Evolutionary conservation across 2,329 filamentous ascomycete species (phyloP), one percentile per base, ranked within the genome.

Genomic region (Penicillium sp.): DNA sequence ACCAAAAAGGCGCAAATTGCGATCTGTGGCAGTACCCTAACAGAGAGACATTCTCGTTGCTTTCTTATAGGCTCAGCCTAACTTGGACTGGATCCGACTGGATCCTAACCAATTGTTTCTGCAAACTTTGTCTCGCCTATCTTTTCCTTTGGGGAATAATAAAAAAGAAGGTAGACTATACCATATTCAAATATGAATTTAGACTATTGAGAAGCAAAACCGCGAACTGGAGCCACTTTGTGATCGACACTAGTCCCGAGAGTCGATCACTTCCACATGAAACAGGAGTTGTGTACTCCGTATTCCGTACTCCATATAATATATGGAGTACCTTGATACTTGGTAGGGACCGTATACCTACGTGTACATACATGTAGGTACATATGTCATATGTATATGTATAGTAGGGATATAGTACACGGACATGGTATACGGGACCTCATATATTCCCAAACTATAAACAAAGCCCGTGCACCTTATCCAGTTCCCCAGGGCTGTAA

Each of bases 211-310:
- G 41, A 45, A 38, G 40, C 42, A 21, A 52, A 48, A n/a, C 21
- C 45, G 24, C 17, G 32, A 45, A 52, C 22, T 7, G 42, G 53
- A 53, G 42, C 48, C 45, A 32, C 24, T 32, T n/a, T 53, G 42
- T 49, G 58, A 61, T 61, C 56, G 53, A 48, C 59, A 53, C 53
- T 58, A 60, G 53, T 51, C 31, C 48, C 48, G 41, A 33, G 42
- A 51, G 56, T 44, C 52, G 54, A 60, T 61, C 57, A 51, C 19
- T 31, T 43, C 40, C 9, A 31, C 10, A 22, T 43, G 40, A 43
- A 43, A 31, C 40, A 34, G 6, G 13, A 32, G 7, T 22, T 22
- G 26, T 13, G 26, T 29, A 39, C 21, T 22, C 7, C 15, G 19
- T 29, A 21, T 15, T 21, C 13, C 6, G 26, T 28, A 21, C 10